phyloP scores from a whole-genome alignment of 371 early-diverging fungal genomes.

The Lichtheimia ramosa region DNA sequence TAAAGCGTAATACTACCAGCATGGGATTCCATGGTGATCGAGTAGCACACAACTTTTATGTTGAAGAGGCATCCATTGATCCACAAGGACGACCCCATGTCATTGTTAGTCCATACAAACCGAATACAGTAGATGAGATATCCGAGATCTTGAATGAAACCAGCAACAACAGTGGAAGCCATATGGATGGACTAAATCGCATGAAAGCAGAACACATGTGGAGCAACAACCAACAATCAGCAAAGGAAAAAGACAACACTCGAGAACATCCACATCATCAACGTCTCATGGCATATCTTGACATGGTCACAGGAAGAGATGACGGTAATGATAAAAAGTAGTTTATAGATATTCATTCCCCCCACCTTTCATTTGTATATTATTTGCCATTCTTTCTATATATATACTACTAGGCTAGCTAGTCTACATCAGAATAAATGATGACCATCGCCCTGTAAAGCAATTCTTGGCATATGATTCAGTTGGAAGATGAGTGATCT shows the following conservation, averaged over 20 bases:
- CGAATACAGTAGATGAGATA: neutral
- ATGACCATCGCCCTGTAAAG: constrained; percentile 33
- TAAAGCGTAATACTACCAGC: constrained; percentile 26
- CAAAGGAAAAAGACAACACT: constrained; percentile 9
- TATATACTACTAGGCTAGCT: neutral
- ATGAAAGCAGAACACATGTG: constrained; percentile 24
- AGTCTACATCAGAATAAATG: constrained; percentile 21
- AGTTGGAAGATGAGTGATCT: constrained; percentile 5
- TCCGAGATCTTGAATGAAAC: constrained; percentile 8
- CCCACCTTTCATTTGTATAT: too few relatives aligned
- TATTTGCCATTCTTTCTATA: neutral
- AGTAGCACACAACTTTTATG: constrained; percentile 62
- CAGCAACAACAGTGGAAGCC: neutral
- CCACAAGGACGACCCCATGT: constrained; percentile 64
- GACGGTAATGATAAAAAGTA: neutral
- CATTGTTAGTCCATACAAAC: constrained; percentile 22
- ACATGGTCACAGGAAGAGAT: neutral
- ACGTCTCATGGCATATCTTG: constrained; percentile 10
- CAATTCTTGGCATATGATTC: constrained; percentile 21
- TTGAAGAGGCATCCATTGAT: constrained; percentile 62
- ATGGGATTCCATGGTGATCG: constrained; percentile 29
- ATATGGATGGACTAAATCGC: constrained; percentile 5
- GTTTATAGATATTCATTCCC: too few relatives aligned
- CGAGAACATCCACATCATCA: constrained; percentile 19
- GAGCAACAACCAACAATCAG: neutral